A percentile compares a stretch with the other conserved stretches of the same genome.
phyloP scores from a whole-genome alignment of 176 grass and related monocot genomes.

The Phoenix dactylifera region DNA sequence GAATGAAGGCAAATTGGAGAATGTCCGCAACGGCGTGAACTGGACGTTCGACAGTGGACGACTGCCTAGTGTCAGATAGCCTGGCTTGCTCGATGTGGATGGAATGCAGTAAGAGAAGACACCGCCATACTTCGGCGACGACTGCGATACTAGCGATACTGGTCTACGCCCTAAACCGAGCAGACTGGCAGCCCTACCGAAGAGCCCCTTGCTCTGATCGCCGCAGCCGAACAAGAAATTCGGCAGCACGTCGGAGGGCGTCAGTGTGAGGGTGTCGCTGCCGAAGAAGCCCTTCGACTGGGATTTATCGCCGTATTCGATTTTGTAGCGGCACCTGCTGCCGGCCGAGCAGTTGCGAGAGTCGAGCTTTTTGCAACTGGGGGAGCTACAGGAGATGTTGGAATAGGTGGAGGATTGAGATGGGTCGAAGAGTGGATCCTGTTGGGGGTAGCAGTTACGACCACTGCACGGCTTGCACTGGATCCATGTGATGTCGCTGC shows the following conservation, averaged over 20 bases:
- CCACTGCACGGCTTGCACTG: too few relatives aligned
- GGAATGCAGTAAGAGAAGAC: slow-evolving; percentile 6
- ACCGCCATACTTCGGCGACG: background rate
- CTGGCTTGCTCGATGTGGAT: background rate
- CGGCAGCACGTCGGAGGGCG: background rate
- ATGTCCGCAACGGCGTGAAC: background rate
- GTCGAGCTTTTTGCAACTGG: slow-evolving; percentile 33
- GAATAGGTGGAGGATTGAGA: too few relatives aligned
- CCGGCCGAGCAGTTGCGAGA: slow-evolving; percentile 13
- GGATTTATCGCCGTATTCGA: background rate
- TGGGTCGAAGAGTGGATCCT: too few relatives aligned
- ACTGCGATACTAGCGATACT: background rate
- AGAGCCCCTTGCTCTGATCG: background rate
- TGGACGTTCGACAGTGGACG: background rate
- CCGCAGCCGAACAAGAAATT: slow-evolving; percentile 2
- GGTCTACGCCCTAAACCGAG: background rate
- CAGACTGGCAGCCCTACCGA: background rate
- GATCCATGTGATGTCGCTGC: too few relatives aligned
- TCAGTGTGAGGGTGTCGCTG: slow-evolving; percentile 1
- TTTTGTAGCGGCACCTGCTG: background rate
- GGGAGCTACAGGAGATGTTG: too few relatives aligned
- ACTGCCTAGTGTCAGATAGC: background rate
- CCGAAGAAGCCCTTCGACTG: too few relatives aligned
- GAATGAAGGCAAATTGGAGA: background rate
- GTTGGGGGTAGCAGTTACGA: too few relatives aligned